phyloP scores from a whole-genome alignment of 2,329 filamentous ascomycete species.

The Verruconis gallopava region DNA sequence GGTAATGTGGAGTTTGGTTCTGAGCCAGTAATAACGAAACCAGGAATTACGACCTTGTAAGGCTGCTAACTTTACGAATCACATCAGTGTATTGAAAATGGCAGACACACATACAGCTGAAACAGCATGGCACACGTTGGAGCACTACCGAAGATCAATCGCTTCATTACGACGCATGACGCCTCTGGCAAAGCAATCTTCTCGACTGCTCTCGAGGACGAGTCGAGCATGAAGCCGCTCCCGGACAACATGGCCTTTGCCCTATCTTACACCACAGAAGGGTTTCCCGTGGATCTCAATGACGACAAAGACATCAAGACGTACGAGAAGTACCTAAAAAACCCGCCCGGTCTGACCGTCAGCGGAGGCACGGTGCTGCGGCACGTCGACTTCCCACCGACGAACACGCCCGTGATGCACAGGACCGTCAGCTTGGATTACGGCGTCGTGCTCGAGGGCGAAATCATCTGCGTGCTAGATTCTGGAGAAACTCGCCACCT shows the following conservation, averaged over 20 bases:
- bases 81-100: too few species aligned
- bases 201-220: slow-evolving; percentile 22
- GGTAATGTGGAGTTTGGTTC: too few species aligned
- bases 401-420: slow-evolving; percentile 24
- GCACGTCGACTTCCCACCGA: slow-evolving; percentile 26
- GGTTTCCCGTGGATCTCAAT: slow-evolving; percentile 34
- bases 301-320: slow-evolving; percentile 32
- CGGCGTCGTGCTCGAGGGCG: slow-evolving; percentile 26
- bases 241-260: slow-evolving; percentile 8
- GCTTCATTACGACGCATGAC: slow-evolving; percentile 26
- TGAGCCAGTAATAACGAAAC: too few species aligned
- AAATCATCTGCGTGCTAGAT: slow-evolving; percentile 26
- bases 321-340: slow-evolving; percentile 31
- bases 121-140: slow-evolving; percentile 10
- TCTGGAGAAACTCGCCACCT: slow-evolving; percentile 21
- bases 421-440: slow-evolving; percentile 28
- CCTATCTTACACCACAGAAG: slow-evolving; percentile 32
- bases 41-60: too few species aligned
- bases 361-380: slow-evolving; percentile 35
- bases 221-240: slow-evolving; percentile 19
- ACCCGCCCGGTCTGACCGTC: slow-evolving; percentile 37
- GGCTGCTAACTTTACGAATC: too few species aligned
- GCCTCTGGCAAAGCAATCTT: slow-evolving; percentile 25
- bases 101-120: too few species aligned
- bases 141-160: slow-evolving; percentile 13